Evolutionary conservation across 257 asterid genomes (phyloP), one percentile per base, ranked within the genome.

Genomic region (Solanum dulcamara): DNA sequence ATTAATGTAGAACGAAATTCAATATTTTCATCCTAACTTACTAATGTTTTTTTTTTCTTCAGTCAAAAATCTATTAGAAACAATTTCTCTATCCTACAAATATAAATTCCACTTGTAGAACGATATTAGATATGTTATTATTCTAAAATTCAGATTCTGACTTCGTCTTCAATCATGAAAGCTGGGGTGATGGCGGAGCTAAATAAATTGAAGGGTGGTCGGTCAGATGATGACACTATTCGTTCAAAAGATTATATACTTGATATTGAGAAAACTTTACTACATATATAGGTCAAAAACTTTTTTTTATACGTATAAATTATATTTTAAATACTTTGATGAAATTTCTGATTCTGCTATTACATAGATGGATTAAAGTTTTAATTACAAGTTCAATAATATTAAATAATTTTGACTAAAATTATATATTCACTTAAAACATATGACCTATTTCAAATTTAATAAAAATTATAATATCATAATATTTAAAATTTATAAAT

Each of bases 321-420:
- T n/a, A 10, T 24, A 59, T 59, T 4, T 24, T 10, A 9, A n/a
- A 57, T 1, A 22, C 7, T 10, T 4, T 59, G 5, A 59, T 11
- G 26, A 59, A 59, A 59, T 24, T 59, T 59, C 0, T 59, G 8
- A 10, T 1, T 59, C 5, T 4, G 3, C 5, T 17, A n/a, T n/a
- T 59, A 59, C 0, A 4, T 0, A n/a, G 1, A n/a, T 57, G 1
- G 1, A n/a, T 7, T 59, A n/a, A 59, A 59, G 6, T 10, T n/a
- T n/a, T 4, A 59, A 0, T 59, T 59, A 59, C 32, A 10, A 59
- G 10, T 9, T 59, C 15, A 7, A 59, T 59, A 42, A 59, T 26
- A n/a, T 24, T 24, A 10, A 44, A 44, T 10, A 44, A 44, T 44
- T 10, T 44, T 44, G 1, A 10, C 14, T 44, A 10, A 44, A 44